These are phyloP conservation scores for Ophiognomonia clavigignenti-juglandacearum DNA, from an alignment of 2,329 filamentous ascomycete genomes.

Conservation along the genomic window DNA sequence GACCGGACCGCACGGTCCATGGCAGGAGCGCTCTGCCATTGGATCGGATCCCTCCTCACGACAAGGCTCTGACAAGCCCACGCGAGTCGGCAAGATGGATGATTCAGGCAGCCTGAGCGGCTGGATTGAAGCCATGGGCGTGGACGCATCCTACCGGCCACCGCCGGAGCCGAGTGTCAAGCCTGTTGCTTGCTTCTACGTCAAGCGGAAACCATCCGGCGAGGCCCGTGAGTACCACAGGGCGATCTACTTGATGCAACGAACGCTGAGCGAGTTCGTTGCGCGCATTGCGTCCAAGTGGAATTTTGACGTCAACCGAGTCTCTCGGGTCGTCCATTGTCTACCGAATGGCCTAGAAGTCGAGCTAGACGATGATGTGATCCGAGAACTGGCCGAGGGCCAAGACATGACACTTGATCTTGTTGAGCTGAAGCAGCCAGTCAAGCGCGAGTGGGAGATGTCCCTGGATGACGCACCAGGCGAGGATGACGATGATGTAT, in stretches of 20 bases:
- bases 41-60: constrained; percentile 36
- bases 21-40: constrained; percentile 54
- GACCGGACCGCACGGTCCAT: constrained; percentile 38
- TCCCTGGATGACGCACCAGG: constrained; percentile 39
- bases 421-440: constrained; percentile 34
- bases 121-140: constrained; percentile 87
- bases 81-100: constrained; percentile 48
- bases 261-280: constrained; percentile 71
- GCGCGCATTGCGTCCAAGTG: constrained; percentile 72
- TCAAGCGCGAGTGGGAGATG: constrained; percentile 61
- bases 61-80: constrained; percentile 48
- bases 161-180: constrained; percentile 68
- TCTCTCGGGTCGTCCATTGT: constrained; percentile 67
- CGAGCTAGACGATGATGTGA: constrained; percentile 84
- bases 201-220: constrained; percentile 51
- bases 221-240: constrained; percentile 65
- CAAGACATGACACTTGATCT: constrained; percentile 85
- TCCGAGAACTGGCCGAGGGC: constrained; percentile 78
- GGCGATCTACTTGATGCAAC: constrained; percentile 78
- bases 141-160: constrained; percentile 81
- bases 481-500: constrained; percentile 31
- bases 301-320: constrained; percentile 66
- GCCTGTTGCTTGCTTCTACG: constrained; percentile 82
- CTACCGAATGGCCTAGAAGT: constrained; percentile 74
- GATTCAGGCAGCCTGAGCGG: constrained; percentile 64